These are phyloP conservation scores for Cornus florida DNA, from an alignment of 148 eudicot species.

Conservation along the genomic window DNA sequence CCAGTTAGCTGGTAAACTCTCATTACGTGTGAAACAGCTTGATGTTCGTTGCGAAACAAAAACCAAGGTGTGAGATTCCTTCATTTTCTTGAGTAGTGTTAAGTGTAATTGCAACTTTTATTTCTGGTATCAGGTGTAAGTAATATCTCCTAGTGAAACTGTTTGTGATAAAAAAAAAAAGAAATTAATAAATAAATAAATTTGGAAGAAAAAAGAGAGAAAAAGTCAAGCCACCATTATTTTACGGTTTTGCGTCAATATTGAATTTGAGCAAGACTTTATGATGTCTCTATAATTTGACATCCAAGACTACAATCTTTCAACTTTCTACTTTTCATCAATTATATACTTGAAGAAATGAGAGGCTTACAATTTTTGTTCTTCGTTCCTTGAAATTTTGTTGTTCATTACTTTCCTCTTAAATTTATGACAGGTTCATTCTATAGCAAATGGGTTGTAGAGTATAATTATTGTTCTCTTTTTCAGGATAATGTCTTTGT, in stretches of 20 bases:
- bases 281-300: background rate
- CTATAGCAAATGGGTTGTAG: background rate
- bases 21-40: conserved; percentile 45
- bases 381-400: background rate
- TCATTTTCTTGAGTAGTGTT: background rate
- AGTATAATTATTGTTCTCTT: background rate
- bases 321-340: background rate
- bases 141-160: background rate
- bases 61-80: conserved; percentile 37
- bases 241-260: background rate
- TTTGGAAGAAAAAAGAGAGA: no score
- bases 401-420: background rate
- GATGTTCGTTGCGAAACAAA: conserved; percentile 57
- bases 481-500: conserved; percentile 54
- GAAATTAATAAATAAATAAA: no score
- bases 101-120: background rate
- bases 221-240: background rate
- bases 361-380: background rate
- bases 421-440: background rate
- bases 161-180: background rate
- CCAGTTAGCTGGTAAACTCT: conserved; percentile 37
- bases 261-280: background rate
- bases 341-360: background rate
- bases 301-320: background rate
- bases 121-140: background rate